phyloP scores from a whole-genome alignment of 2,329 filamentous ascomycete genomes.

The Pestalotiopsis sp. region DNA sequence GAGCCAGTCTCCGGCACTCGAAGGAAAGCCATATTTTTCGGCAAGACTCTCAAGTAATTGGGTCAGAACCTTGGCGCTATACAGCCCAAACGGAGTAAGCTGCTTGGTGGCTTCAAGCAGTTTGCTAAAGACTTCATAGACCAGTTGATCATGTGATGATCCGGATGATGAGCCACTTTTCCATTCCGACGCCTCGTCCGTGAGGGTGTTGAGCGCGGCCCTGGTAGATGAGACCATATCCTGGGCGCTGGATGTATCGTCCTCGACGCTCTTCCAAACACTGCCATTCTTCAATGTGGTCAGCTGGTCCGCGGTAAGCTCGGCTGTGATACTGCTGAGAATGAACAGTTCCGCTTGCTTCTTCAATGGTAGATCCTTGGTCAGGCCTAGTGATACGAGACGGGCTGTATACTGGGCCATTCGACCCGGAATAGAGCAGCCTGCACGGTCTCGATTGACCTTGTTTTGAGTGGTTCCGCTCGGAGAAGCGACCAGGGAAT shows the following conservation, averaged over 20 bases:
- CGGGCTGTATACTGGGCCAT: slow-evolving; percentile 73
- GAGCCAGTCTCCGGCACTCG: slow-evolving; percentile 51
- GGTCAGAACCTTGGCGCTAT: slow-evolving; percentile 55
- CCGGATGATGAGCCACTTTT: slow-evolving; percentile 34
- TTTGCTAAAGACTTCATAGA: slow-evolving; percentile 45
- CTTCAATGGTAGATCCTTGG: slow-evolving; percentile 42
- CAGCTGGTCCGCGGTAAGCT: slow-evolving; percentile 58
- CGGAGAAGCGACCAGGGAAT: slow-evolving; percentile 59
- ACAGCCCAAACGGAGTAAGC: slow-evolving; percentile 48
- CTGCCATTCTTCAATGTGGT: slow-evolving; percentile 45
- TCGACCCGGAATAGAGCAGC: slow-evolving; percentile 73
- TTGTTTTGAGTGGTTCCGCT: slow-evolving; percentile 18
- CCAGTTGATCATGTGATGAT: slow-evolving; percentile 37
- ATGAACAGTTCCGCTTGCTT: slow-evolving; percentile 55
- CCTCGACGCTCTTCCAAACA: slow-evolving; percentile 46
- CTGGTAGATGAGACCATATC: slow-evolving; percentile 45
- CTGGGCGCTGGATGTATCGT: slow-evolving; percentile 43
- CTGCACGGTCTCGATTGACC: slow-evolving; percentile 62
- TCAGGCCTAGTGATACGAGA: slow-evolving; percentile 51
- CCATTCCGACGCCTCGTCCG: slow-evolving; percentile 41
- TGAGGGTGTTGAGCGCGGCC: slow-evolving; percentile 37
- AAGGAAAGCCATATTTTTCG: slow-evolving; percentile 49
- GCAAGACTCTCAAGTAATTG: slow-evolving; percentile 51
- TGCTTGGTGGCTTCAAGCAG: slow-evolving; percentile 46
- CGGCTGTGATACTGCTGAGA: slow-evolving; percentile 52